Evolutionary conservation across 805 yeast species (phyloP).

Genomic region (Debaryomyces hansenii): DNA sequence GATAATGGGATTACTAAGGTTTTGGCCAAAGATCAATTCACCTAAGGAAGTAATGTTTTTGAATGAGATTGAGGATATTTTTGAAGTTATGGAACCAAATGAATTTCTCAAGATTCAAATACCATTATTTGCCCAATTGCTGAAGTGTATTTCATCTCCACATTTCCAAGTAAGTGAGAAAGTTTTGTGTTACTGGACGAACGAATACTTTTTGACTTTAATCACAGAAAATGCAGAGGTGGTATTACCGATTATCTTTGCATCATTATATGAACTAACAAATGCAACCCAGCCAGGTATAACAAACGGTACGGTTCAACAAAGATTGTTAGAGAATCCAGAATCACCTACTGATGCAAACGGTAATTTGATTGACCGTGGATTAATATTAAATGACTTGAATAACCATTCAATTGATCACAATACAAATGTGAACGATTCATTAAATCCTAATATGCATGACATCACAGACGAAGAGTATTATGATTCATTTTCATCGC

Average conservation of each 20-base stretch:
- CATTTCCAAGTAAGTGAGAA: constrained; percentile 98
- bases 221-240: constrained; percentile 93
- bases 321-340: constrained; percentile 38
- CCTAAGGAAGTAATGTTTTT: constrained; percentile 96
- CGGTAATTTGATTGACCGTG: constrained; percentile 41
- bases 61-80: constrained; percentile 94
- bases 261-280: constrained; percentile 84
- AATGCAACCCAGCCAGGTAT: constrained; percentile 46
- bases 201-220: constrained; percentile 86
- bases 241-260: constrained; percentile 87
- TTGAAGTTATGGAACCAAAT: constrained; percentile 91
- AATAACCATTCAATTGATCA: constrained; percentile 15
- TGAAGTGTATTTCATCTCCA: constrained; percentile 90
- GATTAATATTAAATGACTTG: constrained; percentile 30
- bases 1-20: constrained; percentile 87
- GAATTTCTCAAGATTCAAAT: constrained; percentile 91
- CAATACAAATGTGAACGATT: constrained; percentile 14
- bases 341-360: constrained; percentile 40
- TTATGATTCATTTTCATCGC: constrained; percentile 39
- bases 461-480: constrained; percentile 47
- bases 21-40: constrained; percentile 95
- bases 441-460: constrained; percentile 14
- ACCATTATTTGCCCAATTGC: constrained; percentile 89
- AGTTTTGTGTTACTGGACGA: constrained; percentile 90
- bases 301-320: constrained; percentile 41